Base-by-base conservation (phyloP, 2,329 filamentous ascomycete genomes). In the Colletotrichum lini region DNA sequence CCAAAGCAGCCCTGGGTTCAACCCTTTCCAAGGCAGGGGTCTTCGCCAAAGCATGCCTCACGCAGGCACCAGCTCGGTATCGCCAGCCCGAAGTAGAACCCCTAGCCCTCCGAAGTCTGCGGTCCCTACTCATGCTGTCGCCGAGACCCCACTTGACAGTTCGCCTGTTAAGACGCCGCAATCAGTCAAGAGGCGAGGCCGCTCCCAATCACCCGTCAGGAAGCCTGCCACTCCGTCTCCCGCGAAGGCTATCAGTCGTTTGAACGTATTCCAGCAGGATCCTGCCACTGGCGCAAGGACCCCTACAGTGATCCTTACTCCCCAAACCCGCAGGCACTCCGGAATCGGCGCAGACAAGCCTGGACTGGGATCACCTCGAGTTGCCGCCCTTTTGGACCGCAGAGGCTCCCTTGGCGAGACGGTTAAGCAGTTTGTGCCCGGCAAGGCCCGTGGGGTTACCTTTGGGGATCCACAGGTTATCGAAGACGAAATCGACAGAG, bases 341-440 rank as follows among this genome's bases (percentile, higher is more conserved):
- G 92, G 92, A 0, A 78, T 95, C 72, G 92, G 93, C 26, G 88
- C 90, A 73, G 93, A 94, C 75, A 89, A 89, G 73, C 83, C 87
- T 73, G 93, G 93, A 0, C 86, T 95, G 65, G 93, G 94, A 8
- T 96, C 94, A 0, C 94, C 93, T 6, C 90, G 89, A 63, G 88
- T 96, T 65, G 87, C 92, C 26, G 92, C 90, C 38, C 85, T 95
- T 42, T 87, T 95, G 44, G 92, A 93, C 73, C 89, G 91, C 44
- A 89, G 94, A 59, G 87, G 85, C 56, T 95, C 93, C 1, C 92
- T 96, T 71, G 89, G 92, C 26, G 91, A 95, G 52, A 84, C 88
- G 26, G 89, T 91, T 2, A 83, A 84, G 16, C 83, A 87, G 8
- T 95, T 95, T 76, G 83, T 91, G 38, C 89, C 91, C 45, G 88